A percentile compares a stretch with the other conserved stretches of the same genome.
Conservation (phyloP, 106 monocot genomes). For the Allium cepa region DNA sequence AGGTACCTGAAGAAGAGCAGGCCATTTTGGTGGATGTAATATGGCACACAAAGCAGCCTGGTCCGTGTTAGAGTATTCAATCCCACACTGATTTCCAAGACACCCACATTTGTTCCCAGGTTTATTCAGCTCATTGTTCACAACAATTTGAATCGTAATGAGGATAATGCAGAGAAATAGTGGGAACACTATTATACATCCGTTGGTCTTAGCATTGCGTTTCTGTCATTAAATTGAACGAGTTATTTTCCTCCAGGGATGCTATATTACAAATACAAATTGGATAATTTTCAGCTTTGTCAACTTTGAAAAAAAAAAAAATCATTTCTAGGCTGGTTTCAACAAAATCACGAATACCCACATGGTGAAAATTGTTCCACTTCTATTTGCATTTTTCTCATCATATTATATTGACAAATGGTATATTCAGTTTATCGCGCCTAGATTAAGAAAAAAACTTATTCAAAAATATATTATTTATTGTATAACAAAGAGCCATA, state of each 20-base stretch:
- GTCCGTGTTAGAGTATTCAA: constrained; percentile 34
- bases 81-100: constrained; percentile 28
- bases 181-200: constrained; percentile 29
- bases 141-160: constrained; percentile 21
- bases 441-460: too few species aligned
- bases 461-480: too few species aligned
- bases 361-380: too few species aligned
- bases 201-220: constrained; percentile 38
- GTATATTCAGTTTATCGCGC: too few species aligned
- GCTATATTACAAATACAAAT: neutral
- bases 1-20: constrained; percentile 46
- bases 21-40: constrained; percentile 39
- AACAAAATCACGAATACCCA: too few species aligned
- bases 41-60: constrained; percentile 37
- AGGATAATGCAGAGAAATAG: constrained; percentile 38
- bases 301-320: too few species aligned
- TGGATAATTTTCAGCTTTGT: too few species aligned
- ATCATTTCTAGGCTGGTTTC: too few species aligned
- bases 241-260: neutral
- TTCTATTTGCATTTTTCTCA: too few species aligned
- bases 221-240: constrained; percentile 17
- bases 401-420: too few species aligned
- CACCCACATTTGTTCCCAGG: constrained; percentile 46
- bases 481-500: too few species aligned
- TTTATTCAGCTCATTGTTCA: constrained; percentile 42